Base-by-base conservation (phyloP, 2,329 filamentous ascomycete genomes). In the Helotiales sp. region DNA sequence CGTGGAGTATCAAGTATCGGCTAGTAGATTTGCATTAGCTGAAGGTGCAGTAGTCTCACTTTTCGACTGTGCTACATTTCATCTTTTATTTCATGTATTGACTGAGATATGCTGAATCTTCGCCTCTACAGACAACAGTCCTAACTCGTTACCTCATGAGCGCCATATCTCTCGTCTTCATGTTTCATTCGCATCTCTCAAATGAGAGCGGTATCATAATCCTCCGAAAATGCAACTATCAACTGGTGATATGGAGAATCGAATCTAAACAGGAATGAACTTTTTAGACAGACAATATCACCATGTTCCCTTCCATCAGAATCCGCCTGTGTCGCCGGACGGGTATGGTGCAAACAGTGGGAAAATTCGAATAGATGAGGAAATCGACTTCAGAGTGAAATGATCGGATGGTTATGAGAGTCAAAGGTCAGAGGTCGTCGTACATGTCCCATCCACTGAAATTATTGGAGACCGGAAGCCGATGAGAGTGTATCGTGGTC, bases 401-500 rank as follows among this genome's bases (percentile, higher is more conserved):
- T 31, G 29, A 55, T 36, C 29, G 38, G 33, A 27, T 36, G 47
- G 17, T 38, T 27, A 29, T 46, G 48, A 24, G 24, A 34, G 40
- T 10, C 12, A 44, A 54, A 51, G 50, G 48, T 73, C 67, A 86
- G 57, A 88, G 73, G 68, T 82, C 84, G 68, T 82, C 84, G 69
- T 89, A 88, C 68, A 86, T 78, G 66, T 82, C 82, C 86, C 86
- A 89, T 59, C 85, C 85, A 73, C 88, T 85, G 59, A 82, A 72
- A 61, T 73, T 70, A 54, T 74, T 72, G 48, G 55, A 57, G 40
- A 57, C 54, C 42, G 59, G 52, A 17, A 55, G 65, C 50, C 57
- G 54, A 55, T 55, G 61, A 38, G 48, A 60, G 42, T 50, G 46
- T 55, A 56, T 59, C 59, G 22, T 59, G 52, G 55, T 38, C 42